phyloP scores from a whole-genome alignment of 768 basidiomycete genomes.

The Cubamyces lactineus region DNA sequence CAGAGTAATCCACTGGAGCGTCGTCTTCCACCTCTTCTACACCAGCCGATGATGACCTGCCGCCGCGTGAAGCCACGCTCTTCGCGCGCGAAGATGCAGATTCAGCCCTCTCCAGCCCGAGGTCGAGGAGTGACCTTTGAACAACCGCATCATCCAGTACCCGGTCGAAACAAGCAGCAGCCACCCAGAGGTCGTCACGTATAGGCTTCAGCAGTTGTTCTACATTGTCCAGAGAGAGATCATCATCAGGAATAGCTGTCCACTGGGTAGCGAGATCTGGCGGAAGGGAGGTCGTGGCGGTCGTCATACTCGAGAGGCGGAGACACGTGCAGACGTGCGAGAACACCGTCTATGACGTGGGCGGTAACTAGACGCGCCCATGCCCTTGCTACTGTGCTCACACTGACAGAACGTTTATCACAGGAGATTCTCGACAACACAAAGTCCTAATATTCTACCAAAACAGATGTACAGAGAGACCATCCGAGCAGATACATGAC shows the following conservation, averaged over 20 bases:
- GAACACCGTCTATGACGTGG: slow-evolving; percentile 16
- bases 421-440: background rate
- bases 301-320: slow-evolving; percentile 26
- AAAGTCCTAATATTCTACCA: background rate
- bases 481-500: slow-evolving; percentile 8
- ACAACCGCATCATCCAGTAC: slow-evolving; percentile 57
- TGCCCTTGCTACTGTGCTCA: background rate
- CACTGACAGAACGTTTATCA: background rate
- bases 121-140: slow-evolving; percentile 60
- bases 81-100: slow-evolving; percentile 44
- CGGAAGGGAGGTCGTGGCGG: slow-evolving; percentile 36
- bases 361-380: slow-evolving; percentile 12
- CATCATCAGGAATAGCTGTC: slow-evolving; percentile 56
- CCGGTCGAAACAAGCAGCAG: slow-evolving; percentile 73
- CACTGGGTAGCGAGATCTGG: slow-evolving; percentile 46
- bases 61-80: slow-evolving; percentile 41
- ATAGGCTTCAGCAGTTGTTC: slow-evolving; percentile 51
- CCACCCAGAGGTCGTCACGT: slow-evolving; percentile 75
- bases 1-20: slow-evolving; percentile 7
- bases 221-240: slow-evolving; percentile 57
- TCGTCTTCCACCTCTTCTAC: slow-evolving; percentile 21
- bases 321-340: slow-evolving; percentile 27
- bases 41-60: slow-evolving; percentile 26
- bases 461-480: slow-evolving; percentile 3
- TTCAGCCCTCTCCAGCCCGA: slow-evolving; percentile 65